These are phyloP conservation scores for Erigeron philadelphicus DNA, from an alignment of 140 eudicot genomes.

Conservation along the genomic window DNA sequence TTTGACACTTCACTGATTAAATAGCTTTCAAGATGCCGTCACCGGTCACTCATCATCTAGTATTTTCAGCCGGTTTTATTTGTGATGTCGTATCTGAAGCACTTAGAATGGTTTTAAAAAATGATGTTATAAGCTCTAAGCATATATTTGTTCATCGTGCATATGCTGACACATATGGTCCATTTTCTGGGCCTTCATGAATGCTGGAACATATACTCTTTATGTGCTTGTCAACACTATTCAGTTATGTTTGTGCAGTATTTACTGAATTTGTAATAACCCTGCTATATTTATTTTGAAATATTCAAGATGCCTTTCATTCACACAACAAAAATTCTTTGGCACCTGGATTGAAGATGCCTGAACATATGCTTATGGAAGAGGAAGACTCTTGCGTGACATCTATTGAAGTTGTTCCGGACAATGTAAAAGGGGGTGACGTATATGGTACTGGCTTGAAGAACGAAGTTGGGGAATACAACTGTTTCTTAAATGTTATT, in stretches of 20 bases:
- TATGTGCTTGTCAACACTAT: neutral
- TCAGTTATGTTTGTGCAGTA: neutral
- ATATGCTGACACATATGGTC: neutral
- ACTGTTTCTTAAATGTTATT: constrained; percentile 92
- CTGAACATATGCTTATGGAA: constrained; percentile 31
- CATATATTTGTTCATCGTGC: neutral
- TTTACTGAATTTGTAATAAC: neutral
- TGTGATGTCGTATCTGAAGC: too few relatives aligned
- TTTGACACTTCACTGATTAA: neutral
- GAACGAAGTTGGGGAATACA: constrained; percentile 94
- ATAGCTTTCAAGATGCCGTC: neutral
- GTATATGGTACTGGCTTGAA: constrained; percentile 70
- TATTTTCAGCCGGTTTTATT: neutral
- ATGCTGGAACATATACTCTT: neutral
- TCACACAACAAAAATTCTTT: constrained; percentile 44
- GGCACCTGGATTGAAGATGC: constrained; percentile 27
- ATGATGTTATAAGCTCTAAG: neutral
- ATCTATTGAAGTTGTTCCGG: constrained; percentile 28
- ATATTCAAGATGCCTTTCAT: constrained; percentile 50
- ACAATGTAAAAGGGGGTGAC: constrained; percentile 39
- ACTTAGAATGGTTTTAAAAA: neutral
- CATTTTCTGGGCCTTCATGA: constrained; percentile 1
- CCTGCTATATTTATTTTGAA: neutral
- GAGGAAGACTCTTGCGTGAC: constrained; percentile 35
- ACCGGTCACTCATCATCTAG: neutral